Conservation (phyloP, 805 yeast genomes). For the Candida alai region DNA sequence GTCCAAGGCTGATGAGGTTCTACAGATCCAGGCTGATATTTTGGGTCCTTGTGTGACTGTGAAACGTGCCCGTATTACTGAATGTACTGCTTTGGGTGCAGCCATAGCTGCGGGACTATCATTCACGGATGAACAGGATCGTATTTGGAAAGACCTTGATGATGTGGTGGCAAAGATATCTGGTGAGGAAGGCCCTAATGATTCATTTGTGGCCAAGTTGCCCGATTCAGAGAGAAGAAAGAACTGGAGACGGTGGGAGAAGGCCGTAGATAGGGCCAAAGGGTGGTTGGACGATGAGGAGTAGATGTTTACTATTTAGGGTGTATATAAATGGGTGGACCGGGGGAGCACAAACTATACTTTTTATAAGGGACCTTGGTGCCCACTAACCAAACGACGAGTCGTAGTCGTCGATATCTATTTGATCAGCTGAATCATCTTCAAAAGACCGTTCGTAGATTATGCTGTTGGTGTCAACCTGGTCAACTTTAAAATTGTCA, state of each 20-base stretch:
- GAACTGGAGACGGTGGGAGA: conserved; percentile 76
- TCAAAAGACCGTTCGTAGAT: conserved; percentile 9
- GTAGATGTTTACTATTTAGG: conserved; percentile 1
- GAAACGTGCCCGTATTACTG: conserved; percentile 74
- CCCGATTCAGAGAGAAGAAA: conserved; percentile 56
- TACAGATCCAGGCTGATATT: conserved; percentile 92
- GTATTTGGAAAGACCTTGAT: conserved; percentile 71
- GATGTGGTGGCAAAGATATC: conserved; percentile 53
- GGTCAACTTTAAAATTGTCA: conserved; percentile 16
- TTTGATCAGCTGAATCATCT: conserved; percentile 6
- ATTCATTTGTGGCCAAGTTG: conserved; percentile 39
- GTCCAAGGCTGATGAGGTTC: conserved; percentile 85
- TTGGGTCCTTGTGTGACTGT: conserved; percentile 84
- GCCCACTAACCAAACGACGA: conserved; percentile 9
- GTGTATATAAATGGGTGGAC: too few species aligned
- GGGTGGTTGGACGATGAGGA: conserved; percentile 66
- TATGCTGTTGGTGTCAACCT: conserved; percentile 12
- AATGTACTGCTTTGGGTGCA: conserved; percentile 94
- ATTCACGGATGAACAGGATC: conserved; percentile 42
- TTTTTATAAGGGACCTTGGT: not conserved
- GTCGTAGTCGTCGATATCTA: conserved; percentile 26
- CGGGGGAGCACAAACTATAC: too few species aligned
- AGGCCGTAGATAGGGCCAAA: conserved; percentile 73
- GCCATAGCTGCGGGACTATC: conserved; percentile 91
- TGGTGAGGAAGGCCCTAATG: conserved; percentile 20